Percentiles rank a stretch among this genome's conserved stretches.
Conservation (phyloP, 1,284 basidiomycete genomes). For the Naganishia albida region DNA sequence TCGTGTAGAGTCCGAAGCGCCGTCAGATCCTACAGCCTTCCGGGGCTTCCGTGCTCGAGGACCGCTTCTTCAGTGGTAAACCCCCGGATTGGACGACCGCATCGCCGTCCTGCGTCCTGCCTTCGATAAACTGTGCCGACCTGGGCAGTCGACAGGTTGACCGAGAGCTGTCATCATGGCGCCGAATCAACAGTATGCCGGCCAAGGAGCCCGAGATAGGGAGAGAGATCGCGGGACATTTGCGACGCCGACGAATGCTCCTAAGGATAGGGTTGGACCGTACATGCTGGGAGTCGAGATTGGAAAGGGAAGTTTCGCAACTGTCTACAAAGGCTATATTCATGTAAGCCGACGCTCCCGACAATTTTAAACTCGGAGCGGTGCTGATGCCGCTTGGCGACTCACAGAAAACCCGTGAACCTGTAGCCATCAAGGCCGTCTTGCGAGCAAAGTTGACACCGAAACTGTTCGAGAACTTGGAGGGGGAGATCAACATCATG, state of each 20-base stretch:
- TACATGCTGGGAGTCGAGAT: conserved; percentile 60
- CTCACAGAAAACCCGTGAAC: conserved; percentile 67
- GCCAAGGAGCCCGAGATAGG: conserved; percentile 12
- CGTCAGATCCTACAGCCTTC: background rate
- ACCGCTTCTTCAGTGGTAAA: no score
- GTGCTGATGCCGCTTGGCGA: conserved; percentile 5
- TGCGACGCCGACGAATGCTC: conserved; percentile 6
- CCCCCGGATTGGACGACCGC: no score
- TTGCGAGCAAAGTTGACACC: conserved; percentile 81
- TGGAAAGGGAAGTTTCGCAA: conserved; percentile 85
- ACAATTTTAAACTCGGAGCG: background rate
- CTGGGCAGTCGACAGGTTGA: background rate
- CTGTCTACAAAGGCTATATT: conserved; percentile 90
- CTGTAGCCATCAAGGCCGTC: conserved; percentile 95
- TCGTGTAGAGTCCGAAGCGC: no score
- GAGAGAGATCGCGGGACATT: conserved; percentile 12
- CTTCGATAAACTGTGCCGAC: background rate
- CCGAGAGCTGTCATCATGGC: background rate
- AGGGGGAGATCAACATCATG: conserved; percentile 95
- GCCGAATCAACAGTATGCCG: conserved; percentile 10
- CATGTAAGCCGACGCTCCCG: conserved; percentile 59
- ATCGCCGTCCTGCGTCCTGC: no score
- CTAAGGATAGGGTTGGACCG: conserved; percentile 54
- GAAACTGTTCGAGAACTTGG: conserved; percentile 94
- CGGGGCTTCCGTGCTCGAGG: background rate